A percentile compares a stretch with the other conserved stretches of the same genome.
Evolutionary conservation across 2,329 filamentous ascomycete species (phyloP).

Genomic region (Colletotrichum agaves): DNA sequence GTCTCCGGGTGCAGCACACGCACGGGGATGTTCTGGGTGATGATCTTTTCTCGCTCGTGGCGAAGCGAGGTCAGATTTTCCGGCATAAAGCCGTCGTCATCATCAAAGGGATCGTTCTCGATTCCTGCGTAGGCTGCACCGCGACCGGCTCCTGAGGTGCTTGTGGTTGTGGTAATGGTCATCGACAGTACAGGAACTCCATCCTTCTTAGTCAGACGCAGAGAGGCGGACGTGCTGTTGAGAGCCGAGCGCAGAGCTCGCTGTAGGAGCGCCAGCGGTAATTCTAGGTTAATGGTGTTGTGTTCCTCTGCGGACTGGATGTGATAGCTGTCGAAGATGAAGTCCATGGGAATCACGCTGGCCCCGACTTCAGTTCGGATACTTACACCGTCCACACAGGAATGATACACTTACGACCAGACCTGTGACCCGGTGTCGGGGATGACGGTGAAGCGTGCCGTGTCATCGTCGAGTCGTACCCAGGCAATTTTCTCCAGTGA

Average conservation of each 20-base stretch:
- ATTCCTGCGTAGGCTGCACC: slow-evolving; percentile 36
- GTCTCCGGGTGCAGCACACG: slow-evolving; percentile 84
- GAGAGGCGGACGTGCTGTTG: slow-evolving; percentile 81
- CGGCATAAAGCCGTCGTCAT: slow-evolving; percentile 58
- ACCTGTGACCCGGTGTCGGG: slow-evolving; percentile 95
- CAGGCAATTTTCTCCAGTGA: slow-evolving; percentile 86
- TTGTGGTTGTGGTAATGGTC: slow-evolving; percentile 85
- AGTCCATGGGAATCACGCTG: slow-evolving; percentile 66
- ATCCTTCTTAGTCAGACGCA: slow-evolving; percentile 94
- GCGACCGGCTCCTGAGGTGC: slow-evolving; percentile 50
- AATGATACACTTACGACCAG: slow-evolving; percentile 77
- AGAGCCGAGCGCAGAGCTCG: slow-evolving; percentile 91
- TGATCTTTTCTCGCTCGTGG: slow-evolving; percentile 86
- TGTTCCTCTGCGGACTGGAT: slow-evolving; percentile 84
- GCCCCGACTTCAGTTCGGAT: too few species aligned
- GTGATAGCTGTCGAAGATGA: slow-evolving; percentile 87
- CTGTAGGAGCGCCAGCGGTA: slow-evolving; percentile 87
- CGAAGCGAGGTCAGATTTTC: slow-evolving; percentile 66
- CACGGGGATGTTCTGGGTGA: slow-evolving; percentile 97
- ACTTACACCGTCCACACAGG: not conserved
- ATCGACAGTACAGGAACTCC: slow-evolving; percentile 87
- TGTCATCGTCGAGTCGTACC: slow-evolving; percentile 88
- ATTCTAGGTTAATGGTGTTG: slow-evolving; percentile 96
- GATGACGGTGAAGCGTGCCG: slow-evolving; percentile 93
- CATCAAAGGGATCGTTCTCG: slow-evolving; percentile 52